Conservation (phyloP, 208 protist species). For the Trypanosoma theileri region DNA sequence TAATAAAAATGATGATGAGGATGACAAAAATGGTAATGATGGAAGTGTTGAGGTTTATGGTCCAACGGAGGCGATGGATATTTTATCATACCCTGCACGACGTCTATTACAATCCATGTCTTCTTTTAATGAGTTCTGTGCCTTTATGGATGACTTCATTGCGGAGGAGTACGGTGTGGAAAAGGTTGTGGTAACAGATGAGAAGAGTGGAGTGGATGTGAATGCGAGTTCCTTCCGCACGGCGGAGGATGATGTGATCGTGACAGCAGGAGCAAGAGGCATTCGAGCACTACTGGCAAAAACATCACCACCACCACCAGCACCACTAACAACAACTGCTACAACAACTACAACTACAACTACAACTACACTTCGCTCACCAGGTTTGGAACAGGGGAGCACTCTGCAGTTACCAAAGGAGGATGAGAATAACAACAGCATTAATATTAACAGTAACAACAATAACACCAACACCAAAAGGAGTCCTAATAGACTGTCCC, state of each 20-base stretch:
- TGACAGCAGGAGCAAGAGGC: constrained; percentile 58
- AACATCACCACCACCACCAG: neutral
- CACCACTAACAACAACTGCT: neutral
- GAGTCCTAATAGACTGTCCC: too few species aligned
- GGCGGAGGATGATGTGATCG: constrained; percentile 30
- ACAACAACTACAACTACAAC: neutral
- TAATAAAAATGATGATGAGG: neutral
- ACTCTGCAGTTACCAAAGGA: neutral
- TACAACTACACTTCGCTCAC: too few species aligned
- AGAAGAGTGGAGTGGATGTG: neutral
- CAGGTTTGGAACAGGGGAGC: too few species aligned
- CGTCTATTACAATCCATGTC: constrained; percentile 75
- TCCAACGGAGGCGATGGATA: constrained; percentile 18
- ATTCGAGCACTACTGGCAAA: constrained; percentile 59
- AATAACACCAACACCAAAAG: too few species aligned
- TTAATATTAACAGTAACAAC: neutral
- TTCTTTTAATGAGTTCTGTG: constrained; percentile 78
- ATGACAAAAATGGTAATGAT: neutral
- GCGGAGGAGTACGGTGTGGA: constrained; percentile 75
- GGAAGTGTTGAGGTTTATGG: constrained; percentile 20
- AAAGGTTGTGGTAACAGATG: constrained; percentile 7
- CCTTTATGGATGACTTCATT: constrained; percentile 85
- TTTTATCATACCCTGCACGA: constrained; percentile 81
- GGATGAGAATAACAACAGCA: neutral
- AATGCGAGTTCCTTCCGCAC: too few species aligned